These are phyloP conservation scores for Amanita molliuscula DNA, from an alignment of 768 basidiomycete genomes.

Conservation along the genomic window DNA sequence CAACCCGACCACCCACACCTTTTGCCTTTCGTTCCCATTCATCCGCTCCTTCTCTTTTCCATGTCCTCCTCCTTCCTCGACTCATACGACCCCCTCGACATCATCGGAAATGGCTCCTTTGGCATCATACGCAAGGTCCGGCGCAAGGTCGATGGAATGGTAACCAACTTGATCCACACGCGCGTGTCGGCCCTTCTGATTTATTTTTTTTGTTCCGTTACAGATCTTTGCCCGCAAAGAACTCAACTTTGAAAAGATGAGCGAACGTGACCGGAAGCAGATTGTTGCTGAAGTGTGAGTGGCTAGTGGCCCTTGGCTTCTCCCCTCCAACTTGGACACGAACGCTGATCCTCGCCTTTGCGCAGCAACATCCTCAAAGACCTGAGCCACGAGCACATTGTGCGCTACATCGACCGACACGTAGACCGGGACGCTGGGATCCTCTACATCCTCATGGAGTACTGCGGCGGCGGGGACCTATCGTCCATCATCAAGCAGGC, in stretches of 20 bases:
- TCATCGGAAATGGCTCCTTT: constrained; percentile 96
- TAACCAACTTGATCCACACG: constrained; percentile 18
- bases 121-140: constrained; percentile 95
- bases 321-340: background rate
- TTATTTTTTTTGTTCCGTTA: background rate
- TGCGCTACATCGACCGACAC: constrained; percentile 86
- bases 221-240: constrained; percentile 88
- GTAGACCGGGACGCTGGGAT: constrained; percentile 87
- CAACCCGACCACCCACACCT: background rate
- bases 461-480: constrained; percentile 94
- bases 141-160: constrained; percentile 73
- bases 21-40: background rate
- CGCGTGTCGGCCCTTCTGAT: background rate
- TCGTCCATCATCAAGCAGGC: constrained; percentile 79
- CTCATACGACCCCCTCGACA: constrained; percentile 77
- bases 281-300: constrained; percentile 97
- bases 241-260: constrained; percentile 96
- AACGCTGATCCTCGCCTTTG: background rate
- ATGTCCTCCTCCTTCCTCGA: constrained; percentile 42
- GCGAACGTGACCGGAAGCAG: constrained; percentile 90
- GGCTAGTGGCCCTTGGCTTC: background rate
- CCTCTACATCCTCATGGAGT: constrained; percentile 98
- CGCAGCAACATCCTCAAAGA: constrained; percentile 92
- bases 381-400: constrained; percentile 91
- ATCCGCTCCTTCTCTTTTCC: background rate